Evolutionary conservation across 768 basidiomycete genomes (phyloP), one percentile per base, ranked within the genome.

Genomic region (Polyporus arcularius): DNA sequence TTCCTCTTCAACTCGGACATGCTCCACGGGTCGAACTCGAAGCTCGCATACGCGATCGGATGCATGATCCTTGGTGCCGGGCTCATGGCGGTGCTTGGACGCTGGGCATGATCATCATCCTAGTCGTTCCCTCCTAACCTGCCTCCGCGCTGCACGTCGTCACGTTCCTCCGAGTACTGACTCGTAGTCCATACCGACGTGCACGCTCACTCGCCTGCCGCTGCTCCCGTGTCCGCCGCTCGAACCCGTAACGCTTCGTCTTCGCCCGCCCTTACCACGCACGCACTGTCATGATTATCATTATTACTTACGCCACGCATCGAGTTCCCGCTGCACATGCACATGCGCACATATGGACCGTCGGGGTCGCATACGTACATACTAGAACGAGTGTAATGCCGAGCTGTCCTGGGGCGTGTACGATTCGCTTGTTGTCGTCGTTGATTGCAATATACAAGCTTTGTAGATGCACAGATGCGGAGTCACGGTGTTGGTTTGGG

Each of bases 1-100:
- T 97, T 98, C 75, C 70, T 98, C 42, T 94, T 96, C 76, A 94
- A 86, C 78, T 85, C 87, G 60, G 84, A 92, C 58, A 92, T 95
- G 88, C 85, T 88, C 72, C 79, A 83, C n/a, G 83, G 82, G 4
- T 85, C 86, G 5, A 85, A 83, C 55, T 68, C 73, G 30, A 85
- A 85, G 67, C 74, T 96, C n/a, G 73, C 79, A 0, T 96, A 91
- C 64, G 87, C 92, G 7, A 63, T 94, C 61, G 73, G 75, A n/a
- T 88, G 85, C 66, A 93, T 97, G 87, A 65, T 89, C n/a, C 60
- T 87, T 9, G 96, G 96, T 10, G 88, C 87, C 28, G 94, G 80
- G 1, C 53, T 97, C n/a, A 98, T 98, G 96, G 86, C 94, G 1
- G 79, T 97, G 10, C 80, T 98, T 16, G 96, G 95, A 12, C 78